Percentiles rank a stretch among this genome's conserved stretches.
These are phyloP conservation scores for Kluyveromyces lactis DNA, from an alignment of 805 yeast species.

Conservation along the genomic window DNA sequence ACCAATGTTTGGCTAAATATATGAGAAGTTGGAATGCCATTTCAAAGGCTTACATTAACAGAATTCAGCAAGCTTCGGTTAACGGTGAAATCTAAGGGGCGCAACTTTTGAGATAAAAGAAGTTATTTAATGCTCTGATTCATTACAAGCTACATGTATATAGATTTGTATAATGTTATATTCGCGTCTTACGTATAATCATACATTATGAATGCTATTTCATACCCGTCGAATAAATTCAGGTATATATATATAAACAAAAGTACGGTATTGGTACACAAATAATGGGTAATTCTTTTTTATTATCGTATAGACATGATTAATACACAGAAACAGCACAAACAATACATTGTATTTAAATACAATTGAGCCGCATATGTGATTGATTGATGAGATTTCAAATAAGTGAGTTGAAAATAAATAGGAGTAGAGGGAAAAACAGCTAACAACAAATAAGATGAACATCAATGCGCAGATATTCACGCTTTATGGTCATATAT, in stretches of 20 bases:
- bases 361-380: too few relatives aligned
- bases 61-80: slow-evolving; percentile 53
- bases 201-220: too few relatives aligned
- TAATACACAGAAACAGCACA: not conserved
- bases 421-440: not conserved
- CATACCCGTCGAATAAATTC: too few relatives aligned
- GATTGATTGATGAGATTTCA: not conserved
- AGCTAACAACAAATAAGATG: not conserved
- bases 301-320: slow-evolving; percentile 2
- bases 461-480: not conserved
- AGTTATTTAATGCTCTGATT: too few relatives aligned
- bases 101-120: not conserved
- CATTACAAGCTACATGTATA: too few relatives aligned
- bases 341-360: not conserved
- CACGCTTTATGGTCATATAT: too few relatives aligned
- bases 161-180: not conserved
- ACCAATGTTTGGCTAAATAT: slow-evolving; percentile 75
- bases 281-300: not conserved
- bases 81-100: slow-evolving; percentile 23
- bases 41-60: slow-evolving; percentile 64
- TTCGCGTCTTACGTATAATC: too few relatives aligned
- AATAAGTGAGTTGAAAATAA: not conserved
- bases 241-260: too few relatives aligned
- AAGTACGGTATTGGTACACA: not conserved
- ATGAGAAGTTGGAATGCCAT: slow-evolving; percentile 87